Conservation (phyloP, 306 rosid genomes). For the Castanopsis chinensis region DNA sequence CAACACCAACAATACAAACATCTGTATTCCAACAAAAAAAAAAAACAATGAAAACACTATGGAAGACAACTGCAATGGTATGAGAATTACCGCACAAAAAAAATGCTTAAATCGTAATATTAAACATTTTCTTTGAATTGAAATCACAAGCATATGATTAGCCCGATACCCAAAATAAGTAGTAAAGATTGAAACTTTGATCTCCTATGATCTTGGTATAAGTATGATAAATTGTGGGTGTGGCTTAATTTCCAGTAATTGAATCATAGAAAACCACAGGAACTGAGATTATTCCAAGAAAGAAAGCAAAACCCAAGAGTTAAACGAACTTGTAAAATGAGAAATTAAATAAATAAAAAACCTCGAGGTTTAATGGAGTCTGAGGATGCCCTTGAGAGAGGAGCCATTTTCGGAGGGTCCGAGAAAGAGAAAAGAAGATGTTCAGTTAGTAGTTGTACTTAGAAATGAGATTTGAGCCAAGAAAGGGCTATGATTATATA, state of each 20-base stretch:
- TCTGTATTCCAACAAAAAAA: conserved; percentile 32
- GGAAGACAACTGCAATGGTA: neutral
- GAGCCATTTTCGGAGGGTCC: conserved; percentile 48
- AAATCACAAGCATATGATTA: neutral
- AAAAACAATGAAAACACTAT: neutral
- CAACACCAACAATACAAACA: conserved; percentile 92
- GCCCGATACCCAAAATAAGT: neutral
- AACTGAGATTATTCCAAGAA: neutral
- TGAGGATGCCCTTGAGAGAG: conserved; percentile 24
- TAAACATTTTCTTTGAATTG: neutral
- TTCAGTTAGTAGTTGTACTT: no score
- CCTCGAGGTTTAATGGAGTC: conserved; percentile 64
- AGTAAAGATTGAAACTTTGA: neutral
- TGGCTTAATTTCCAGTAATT: neutral
- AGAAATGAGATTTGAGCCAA: no score
- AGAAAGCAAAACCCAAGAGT: neutral
- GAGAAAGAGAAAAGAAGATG: neutral
- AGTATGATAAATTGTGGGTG: no score
- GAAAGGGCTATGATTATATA: no score
- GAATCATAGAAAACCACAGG: neutral
- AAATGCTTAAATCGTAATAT: no score
- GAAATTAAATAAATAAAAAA: conserved; percentile 6
- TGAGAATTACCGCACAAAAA: neutral
- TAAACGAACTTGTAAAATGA: neutral
- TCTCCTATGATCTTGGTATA: neutral